Evolutionary conservation across 352 stramenopile species (phyloP), one percentile per base, ranked within the genome.

Genomic region (Plasmopara viticola): DNA sequence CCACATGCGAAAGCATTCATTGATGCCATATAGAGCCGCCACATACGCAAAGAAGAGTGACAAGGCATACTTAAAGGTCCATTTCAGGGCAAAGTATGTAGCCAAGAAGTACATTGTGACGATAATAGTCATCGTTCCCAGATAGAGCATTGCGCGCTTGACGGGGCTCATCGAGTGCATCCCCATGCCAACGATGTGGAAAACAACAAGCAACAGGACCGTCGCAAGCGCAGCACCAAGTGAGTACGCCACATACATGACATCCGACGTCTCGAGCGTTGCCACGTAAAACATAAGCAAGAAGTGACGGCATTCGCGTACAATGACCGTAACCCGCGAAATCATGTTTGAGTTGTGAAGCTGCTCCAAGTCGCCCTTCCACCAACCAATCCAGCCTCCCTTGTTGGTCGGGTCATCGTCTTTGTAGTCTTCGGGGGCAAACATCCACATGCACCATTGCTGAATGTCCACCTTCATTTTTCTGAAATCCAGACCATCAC

Each of bases 331-430:
- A 14, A 83, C 45, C 20, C 79, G 74, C 8, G 79, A 71, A 46
- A 87, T 85, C 72, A 78, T 69, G 46, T 84, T 84, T 8, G 77
- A 80, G 60, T 64, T 68, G 54, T 86, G 72, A 28, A 81, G 63
- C 55, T 83, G 70, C 53, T 79, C 60, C 10, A 86, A 51, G 20
- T 90, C 79, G 14, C 60, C 62, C 59, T 84, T 80, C 78, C 78
- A 89, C 78, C 78, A 89, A 14, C 56, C 70, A 48, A 89, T 64
- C 78, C 78, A 89, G n/a, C 78, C 78, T 44, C 78, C 78, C 33
- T 71, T 83, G 55, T 83, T 89, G 0, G 64, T 60, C 34, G 66
- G 54, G 38, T 88, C 78, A 18, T 82, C 65, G 56, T 86, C 74
- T 40, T 78, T 78, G 63, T 75, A 86, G 45, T 70, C 58, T 52